Percentiles rank a stretch among this genome's conserved stretches.
Evolutionary conservation across 331 rosid species (phyloP).

Genomic region (Spiraea crenata): DNA sequence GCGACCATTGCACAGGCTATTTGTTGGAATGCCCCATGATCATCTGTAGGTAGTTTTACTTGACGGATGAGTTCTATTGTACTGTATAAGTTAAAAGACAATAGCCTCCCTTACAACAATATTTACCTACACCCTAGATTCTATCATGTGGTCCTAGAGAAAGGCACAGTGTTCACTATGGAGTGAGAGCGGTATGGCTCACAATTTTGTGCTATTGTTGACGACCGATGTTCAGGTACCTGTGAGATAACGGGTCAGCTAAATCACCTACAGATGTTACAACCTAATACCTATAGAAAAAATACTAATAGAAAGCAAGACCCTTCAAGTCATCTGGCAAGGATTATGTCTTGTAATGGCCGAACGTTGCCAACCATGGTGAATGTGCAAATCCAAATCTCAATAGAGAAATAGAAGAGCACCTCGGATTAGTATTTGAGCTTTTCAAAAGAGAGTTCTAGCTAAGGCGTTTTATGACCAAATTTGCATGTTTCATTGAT

Average conservation of each 20-base stretch:
- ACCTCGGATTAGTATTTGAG: too few relatives aligned
- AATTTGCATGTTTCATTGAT: too few relatives aligned
- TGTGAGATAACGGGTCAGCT: not conserved
- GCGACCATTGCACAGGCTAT: not conserved
- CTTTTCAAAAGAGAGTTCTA: too few relatives aligned
- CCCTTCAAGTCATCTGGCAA: not conserved
- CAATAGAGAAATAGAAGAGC: too few relatives aligned
- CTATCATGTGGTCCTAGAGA: not conserved
- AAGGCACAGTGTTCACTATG: not conserved
- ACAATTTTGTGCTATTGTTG: too few relatives aligned
- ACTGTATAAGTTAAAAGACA: not conserved
- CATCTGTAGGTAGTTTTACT: not conserved
- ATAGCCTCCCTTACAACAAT: not conserved
- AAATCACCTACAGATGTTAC: not conserved
- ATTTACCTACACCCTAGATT: not conserved
- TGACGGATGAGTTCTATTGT: not conserved
- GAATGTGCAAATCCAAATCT: not conserved
- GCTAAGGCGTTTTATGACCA: too few relatives aligned
- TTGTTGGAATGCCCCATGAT: not conserved
- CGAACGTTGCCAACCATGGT: not conserved
- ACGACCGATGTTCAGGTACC: not conserved
- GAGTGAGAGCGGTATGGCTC: too few relatives aligned
- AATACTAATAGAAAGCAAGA: not conserved
- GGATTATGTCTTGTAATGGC: not conserved
- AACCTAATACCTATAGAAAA: too few relatives aligned